Base-by-base conservation (phyloP, 2,329 filamentous ascomycete species). In the Sclerotiophoma versabilis region DNA sequence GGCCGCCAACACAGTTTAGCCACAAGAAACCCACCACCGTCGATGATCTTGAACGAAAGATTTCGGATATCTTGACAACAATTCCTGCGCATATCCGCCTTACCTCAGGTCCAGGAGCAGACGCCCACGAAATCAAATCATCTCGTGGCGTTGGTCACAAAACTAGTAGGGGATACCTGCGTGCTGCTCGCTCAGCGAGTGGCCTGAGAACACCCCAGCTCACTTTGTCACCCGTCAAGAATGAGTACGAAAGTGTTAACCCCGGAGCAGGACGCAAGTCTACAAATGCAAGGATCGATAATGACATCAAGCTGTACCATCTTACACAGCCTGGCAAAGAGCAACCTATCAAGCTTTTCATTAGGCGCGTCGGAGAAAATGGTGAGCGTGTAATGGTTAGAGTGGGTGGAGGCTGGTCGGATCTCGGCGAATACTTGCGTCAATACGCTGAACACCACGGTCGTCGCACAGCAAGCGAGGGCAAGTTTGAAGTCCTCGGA, bases 341-440 rank as follows among this genome's bases (percentile, higher is more conserved):
- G 60, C 86, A 91, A 11, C 95, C 95, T 0, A 93, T 97, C 70
- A 98, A 97, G 76, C 84, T 99, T 5, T 96, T 96, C 68, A 93
- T 99, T 46, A 89, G 95, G 14, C 87, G 92, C 1, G 93, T 99
- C 2, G 95, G 95, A 43, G 92, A 96, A 73, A 83, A 87, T 51
- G 91, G 91, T 14, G 92, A 98, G 75, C 87, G 95, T 45, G 92
- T 98, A 57, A 98, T 99, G 95, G 95, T 99, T 7, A 90, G 95
- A 29, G 93, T 99, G 11, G 95, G 95, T 11, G 95, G 95, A 54
- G 95, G 95, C n/a, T 99, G 95, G 95, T 92, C 93, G 12, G 95
- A 99, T 74, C 80, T 99, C 17, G 93, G 90, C 30, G 95, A 98
- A 74, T 99, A 97, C 70, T 82, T 99, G 34, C 89, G 92, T 64